phyloP scores from a whole-genome alignment of 2,329 filamentous ascomycete genomes.

The Monilinia fructigena region DNA sequence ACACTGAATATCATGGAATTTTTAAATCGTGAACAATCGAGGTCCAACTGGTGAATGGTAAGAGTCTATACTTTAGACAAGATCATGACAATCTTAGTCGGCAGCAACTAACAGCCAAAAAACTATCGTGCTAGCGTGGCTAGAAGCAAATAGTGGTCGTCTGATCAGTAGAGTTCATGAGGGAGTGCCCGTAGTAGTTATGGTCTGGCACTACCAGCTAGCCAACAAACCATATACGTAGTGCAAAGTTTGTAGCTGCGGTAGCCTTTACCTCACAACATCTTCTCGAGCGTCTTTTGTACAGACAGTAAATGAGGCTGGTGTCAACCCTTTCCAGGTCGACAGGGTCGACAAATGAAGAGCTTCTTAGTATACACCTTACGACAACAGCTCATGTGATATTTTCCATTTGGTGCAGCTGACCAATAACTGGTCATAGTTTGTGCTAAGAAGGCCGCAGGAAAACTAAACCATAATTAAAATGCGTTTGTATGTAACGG shows the following conservation, averaged over 20 bases:
- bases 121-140: neutral
- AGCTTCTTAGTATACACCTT: too few relatives aligned
- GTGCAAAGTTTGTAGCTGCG: too few relatives aligned
- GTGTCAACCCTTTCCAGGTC: neutral
- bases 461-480: neutral
- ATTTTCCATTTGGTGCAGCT: neutral
- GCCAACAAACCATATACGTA: too few relatives aligned
- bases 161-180: neutral
- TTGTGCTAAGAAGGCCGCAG: neutral
- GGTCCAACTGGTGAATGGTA: too few relatives aligned
- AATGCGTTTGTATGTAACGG: constrained; percentile 1
- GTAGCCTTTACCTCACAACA: too few relatives aligned
- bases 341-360: neutral
- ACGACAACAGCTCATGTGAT: too few relatives aligned
- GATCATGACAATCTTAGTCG: neutral
- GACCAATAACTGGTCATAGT: neutral
- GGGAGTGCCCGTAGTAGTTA: neutral
- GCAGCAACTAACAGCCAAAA: neutral
- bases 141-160: neutral
- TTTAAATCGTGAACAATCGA: too few relatives aligned
- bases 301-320: too few relatives aligned
- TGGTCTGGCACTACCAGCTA: neutral
- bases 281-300: too few relatives aligned
- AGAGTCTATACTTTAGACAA: too few relatives aligned
- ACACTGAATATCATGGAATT: too few relatives aligned